phyloP scores from a whole-genome alignment of 345 rosid genomes.

The Aquilaria yunnanensis region DNA sequence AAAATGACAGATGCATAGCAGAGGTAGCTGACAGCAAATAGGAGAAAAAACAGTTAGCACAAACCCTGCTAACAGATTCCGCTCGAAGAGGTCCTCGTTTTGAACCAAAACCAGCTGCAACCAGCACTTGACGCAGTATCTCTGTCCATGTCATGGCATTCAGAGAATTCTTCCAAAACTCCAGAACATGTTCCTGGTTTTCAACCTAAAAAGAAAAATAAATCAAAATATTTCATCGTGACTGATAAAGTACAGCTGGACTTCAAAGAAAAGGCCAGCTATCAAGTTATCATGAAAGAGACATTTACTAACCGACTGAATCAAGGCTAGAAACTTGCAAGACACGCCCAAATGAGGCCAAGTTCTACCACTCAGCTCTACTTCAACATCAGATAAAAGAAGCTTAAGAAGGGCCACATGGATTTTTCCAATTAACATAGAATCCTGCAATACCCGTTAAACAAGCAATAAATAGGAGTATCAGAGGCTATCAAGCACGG shows the following conservation, averaged over 20 bases:
- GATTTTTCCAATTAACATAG: constrained; percentile 80
- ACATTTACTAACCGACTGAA: constrained; percentile 71
- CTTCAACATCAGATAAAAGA: constrained; percentile 67
- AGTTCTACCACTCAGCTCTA: constrained; percentile 48
- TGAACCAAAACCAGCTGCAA: constrained; percentile 94
- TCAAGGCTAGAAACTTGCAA: constrained; percentile 90
- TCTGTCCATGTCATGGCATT: constrained; percentile 96
- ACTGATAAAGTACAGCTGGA: not conserved
- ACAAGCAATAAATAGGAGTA: constrained; percentile 15
- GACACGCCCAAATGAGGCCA: constrained; percentile 52
- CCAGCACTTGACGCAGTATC: constrained; percentile 68
- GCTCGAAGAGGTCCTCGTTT: constrained; percentile 40
- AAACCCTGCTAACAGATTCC: constrained; percentile 69
- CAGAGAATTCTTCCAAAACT: constrained; percentile 75
- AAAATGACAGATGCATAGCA: no score
- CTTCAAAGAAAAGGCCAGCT: not conserved
- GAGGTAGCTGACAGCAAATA: not conserved
- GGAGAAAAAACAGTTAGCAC: not conserved
- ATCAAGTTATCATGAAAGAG: not conserved
- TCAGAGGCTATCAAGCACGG: not conserved
- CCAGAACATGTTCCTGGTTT: constrained; percentile 50
- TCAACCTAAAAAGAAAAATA: constrained; percentile 50
- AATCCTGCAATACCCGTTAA: constrained; percentile 49
- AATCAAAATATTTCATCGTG: constrained; percentile 11
- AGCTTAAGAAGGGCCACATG: constrained; percentile 82